Percentiles rank a stretch among this genome's conserved stretches.
Evolutionary conservation across 1,139 yeast species (phyloP).

Genomic region (Nadsonia starkeyi-henricii): DNA sequence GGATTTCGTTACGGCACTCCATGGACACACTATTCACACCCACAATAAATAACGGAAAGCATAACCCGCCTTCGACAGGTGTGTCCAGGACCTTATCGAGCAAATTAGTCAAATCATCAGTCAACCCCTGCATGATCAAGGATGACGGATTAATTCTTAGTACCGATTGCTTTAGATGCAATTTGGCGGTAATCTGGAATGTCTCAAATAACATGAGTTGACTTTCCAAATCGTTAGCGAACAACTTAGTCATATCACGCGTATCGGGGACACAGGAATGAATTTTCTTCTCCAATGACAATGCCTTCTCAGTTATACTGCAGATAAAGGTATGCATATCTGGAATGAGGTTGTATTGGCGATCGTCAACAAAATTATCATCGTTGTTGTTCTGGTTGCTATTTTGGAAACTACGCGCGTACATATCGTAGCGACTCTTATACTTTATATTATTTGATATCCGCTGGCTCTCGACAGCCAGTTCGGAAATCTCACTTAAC

Average conservation of each 20-base stretch:
- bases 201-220: conserved; percentile 62
- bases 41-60: conserved; percentile 65
- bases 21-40: conserved; percentile 51
- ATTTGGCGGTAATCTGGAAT: conserved; percentile 54
- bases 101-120: conserved; percentile 40
- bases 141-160: conserved; percentile 47
- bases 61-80: conserved; percentile 54
- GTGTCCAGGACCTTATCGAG: conserved; percentile 52
- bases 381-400: neutral
- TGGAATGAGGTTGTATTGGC: neutral
- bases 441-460: neutral
- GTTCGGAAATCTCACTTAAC: conserved; percentile 54
- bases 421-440: neutral
- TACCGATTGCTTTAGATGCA: conserved; percentile 54
- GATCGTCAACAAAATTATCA: neutral
- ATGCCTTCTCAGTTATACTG: conserved; percentile 25
- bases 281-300: conserved; percentile 34
- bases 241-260: conserved; percentile 32
- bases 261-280: conserved; percentile 42
- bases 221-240: conserved; percentile 43
- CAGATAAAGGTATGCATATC: conserved; percentile 17
- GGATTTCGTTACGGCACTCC: conserved; percentile 34
- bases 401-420: conserved; percentile 4
- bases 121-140: conserved; percentile 48
- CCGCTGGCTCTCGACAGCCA: conserved; percentile 35